These are phyloP conservation scores for Lichtheimia ramosa DNA, from an alignment of 371 early-diverging fungal genomes.

Conservation along the genomic window DNA sequence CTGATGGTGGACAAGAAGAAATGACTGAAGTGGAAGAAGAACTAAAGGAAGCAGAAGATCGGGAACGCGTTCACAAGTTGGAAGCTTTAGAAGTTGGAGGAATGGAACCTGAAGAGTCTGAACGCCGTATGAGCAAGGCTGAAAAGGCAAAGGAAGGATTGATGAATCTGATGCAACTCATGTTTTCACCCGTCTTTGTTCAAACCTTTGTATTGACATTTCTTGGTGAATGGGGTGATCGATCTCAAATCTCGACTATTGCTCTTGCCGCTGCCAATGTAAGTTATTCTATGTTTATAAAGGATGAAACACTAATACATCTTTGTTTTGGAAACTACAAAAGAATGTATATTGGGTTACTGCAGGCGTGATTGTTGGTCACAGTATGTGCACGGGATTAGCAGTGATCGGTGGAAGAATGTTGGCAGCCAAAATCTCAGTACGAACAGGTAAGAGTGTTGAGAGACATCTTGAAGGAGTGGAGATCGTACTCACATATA, in stretches of 20 bases:
- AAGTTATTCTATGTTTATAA: constrained; percentile 16
- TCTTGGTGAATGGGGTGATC: constrained; percentile 97
- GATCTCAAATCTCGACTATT: constrained; percentile 92
- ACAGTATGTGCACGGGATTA: constrained; percentile 85
- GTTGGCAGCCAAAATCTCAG: constrained; percentile 88
- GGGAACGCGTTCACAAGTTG: constrained; percentile 56
- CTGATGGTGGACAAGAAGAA: constrained; percentile 85
- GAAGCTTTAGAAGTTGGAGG: constrained; percentile 51
- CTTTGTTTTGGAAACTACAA: neutral
- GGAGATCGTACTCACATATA: neutral
- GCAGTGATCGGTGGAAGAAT: constrained; percentile 94
- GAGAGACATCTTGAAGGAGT: neutral
- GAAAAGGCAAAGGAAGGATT: constrained; percentile 47
- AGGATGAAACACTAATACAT: too few species aligned
- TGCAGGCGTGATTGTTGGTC: constrained; percentile 86
- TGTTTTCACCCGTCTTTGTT: constrained; percentile 90
- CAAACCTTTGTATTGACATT: constrained; percentile 95
- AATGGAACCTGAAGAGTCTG: constrained; percentile 14
- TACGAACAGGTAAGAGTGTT: constrained; percentile 73
- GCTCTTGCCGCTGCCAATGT: constrained; percentile 92
- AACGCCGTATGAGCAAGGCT: constrained; percentile 12
- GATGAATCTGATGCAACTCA: constrained; percentile 62
- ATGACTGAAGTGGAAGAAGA: constrained; percentile 87
- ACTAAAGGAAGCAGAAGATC: constrained; percentile 76
- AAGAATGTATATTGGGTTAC: constrained; percentile 84